Evolutionary conservation across 768 basidiomycete genomes (phyloP).

Genomic region (Boletus coccyginus): DNA sequence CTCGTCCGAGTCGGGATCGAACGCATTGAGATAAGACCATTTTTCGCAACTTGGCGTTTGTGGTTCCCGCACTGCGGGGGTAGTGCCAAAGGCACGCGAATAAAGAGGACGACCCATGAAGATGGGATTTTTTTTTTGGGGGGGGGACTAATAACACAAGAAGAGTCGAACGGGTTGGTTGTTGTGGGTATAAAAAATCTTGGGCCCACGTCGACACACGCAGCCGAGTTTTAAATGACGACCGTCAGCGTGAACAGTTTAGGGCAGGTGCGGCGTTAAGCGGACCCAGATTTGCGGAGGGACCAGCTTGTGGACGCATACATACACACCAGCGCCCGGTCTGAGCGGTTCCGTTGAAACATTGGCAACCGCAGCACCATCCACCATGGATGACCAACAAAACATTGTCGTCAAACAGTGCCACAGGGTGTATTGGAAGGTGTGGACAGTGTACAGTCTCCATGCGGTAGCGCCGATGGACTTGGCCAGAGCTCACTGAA

Average conservation of each 20-base stretch:
- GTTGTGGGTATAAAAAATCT: constrained; percentile 9
- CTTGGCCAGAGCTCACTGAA: too few relatives aligned
- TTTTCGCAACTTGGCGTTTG: constrained; percentile 45
- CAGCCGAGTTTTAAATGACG: constrained; percentile 15
- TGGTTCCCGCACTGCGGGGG: constrained; percentile 45
- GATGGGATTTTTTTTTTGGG: neutral
- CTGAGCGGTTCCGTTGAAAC: too few relatives aligned
- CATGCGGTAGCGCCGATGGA: too few relatives aligned
- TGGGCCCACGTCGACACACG: neutral
- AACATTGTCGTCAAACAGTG: too few relatives aligned
- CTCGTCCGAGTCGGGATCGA: constrained; percentile 81
- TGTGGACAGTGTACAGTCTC: too few relatives aligned
- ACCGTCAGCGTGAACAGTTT: constrained; percentile 18
- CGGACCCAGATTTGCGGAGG: neutral
- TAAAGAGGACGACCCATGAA: constrained; percentile 61
- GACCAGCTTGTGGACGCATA: too few relatives aligned
- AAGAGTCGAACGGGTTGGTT: neutral
- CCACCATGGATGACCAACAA: too few relatives aligned
- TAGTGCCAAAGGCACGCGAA: constrained; percentile 40
- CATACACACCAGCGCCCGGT: too few relatives aligned
- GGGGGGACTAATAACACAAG: constrained; percentile 34
- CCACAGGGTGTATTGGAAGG: too few relatives aligned
- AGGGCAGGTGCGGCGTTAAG: constrained; percentile 36
- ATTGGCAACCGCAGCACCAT: too few relatives aligned
- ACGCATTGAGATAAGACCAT: constrained; percentile 65